Base-by-base conservation (phyloP, 805 yeast genomes). In the Candida maris region DNA sequence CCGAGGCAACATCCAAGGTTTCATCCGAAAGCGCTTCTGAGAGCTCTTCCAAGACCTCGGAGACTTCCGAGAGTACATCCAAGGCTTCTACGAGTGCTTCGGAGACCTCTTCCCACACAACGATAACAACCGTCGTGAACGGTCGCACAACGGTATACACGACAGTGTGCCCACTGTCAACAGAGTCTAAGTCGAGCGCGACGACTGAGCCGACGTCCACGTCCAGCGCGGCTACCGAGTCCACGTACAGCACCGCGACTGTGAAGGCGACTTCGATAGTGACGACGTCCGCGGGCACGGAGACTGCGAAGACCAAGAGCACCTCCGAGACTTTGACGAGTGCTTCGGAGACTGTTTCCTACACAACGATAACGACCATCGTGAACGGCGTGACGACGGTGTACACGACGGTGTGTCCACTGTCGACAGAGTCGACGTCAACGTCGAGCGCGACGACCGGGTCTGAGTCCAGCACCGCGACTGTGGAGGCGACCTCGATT, bases 381-480 rank as follows among this genome's bases (percentile, higher is more conserved):
- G 32, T 34, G 13, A 34, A 36, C 22, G 46, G 49, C 18, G 37
- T 44, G 5, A 45, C 34, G 5, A 47, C 51, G 8, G 44, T 41
- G 4, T 45, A 38, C 28, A 47, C 51, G 8, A 50, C 59, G 3
- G 46, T 42, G 36, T 46, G 54, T 31, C 57, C 57, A 31, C 29
- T 32, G 13, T 36, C 45, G 17, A 28, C 39, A n/a, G 31, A 42
- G 7, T 34, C 37, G 15, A 26, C 44, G 10, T 25, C 40, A 9
- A 21, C 41, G 7, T 7, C 41, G 15, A 32, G 29, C 13, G 24
- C 29, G 9, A 29, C 25, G 13, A 19, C 32, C 7, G 20, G 17
- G 8, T 16, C 35, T 15, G 14, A 26, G 16, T 27, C 44, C 6
- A 29, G 20, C 17, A 19, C 27, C 7, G 25, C 39, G 1, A 27